Conservation (phyloP, 2,329 filamentous ascomycete genomes). For the Scedosporium apiospermum region DNA sequence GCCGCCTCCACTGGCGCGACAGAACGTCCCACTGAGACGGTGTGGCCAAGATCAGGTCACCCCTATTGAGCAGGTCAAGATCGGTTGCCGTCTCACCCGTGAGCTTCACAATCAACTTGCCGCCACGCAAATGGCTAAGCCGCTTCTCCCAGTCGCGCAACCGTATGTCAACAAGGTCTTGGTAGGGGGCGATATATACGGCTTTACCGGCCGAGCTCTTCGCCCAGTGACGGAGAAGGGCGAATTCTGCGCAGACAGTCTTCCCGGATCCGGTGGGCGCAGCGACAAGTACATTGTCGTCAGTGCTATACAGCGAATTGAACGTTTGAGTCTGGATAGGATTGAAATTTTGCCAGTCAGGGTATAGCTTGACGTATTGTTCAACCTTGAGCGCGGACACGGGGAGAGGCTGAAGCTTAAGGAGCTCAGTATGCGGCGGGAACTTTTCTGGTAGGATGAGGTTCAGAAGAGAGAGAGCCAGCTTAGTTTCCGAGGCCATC, state of each 20-base stretch:
- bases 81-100: conserved; percentile 89
- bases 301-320: conserved; percentile 81
- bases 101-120: conserved; percentile 85
- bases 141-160: conserved; percentile 79
- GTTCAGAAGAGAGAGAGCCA: conserved; percentile 92
- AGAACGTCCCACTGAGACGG: conserved; percentile 93
- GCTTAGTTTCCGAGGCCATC: conserved; percentile 95
- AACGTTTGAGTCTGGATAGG: conserved; percentile 97
- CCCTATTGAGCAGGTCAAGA: conserved; percentile 75
- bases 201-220: conserved; percentile 52
- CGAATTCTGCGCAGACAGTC: conserved; percentile 93
- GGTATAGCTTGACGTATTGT: conserved; percentile 74
- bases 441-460: conserved; percentile 92
- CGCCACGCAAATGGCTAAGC: conserved; percentile 61
- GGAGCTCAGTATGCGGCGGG: conserved; percentile 80
- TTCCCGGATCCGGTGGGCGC: conserved; percentile 94
- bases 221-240: conserved; percentile 79
- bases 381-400: conserved; percentile 80
- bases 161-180: conserved; percentile 79
- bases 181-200: conserved; percentile 90
- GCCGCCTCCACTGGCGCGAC: conserved; percentile 90
- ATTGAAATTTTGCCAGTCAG: conserved; percentile 83
- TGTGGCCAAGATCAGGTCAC: conserved; percentile 85
- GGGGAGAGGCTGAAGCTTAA: conserved; percentile 86
- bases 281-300: conserved; percentile 89